Conservation (phyloP, 2,329 filamentous ascomycete genomes). For the Aspergillus alliaceus region DNA sequence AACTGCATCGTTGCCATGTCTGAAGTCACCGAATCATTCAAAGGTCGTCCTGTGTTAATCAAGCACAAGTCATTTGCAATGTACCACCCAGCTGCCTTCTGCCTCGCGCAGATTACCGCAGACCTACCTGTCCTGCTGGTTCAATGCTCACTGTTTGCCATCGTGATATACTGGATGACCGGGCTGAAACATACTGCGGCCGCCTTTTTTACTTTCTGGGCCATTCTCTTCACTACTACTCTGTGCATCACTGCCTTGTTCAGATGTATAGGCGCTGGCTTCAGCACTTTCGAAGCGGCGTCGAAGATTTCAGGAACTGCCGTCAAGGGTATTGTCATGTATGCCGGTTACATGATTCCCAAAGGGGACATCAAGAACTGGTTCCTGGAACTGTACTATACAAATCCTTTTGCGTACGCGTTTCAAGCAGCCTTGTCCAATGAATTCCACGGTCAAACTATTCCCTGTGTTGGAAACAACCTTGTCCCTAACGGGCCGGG, state of each 20-base stretch:
- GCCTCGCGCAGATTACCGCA: slow-evolving; percentile 46
- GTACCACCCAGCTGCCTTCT: slow-evolving; percentile 54
- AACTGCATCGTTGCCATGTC: slow-evolving; percentile 64
- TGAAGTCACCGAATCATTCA: slow-evolving; percentile 65
- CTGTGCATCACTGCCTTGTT: slow-evolving; percentile 63
- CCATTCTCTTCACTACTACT: slow-evolving; percentile 52
- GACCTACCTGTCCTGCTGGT: slow-evolving; percentile 58
- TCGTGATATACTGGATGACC: slow-evolving; percentile 66
- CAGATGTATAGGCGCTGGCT: slow-evolving; percentile 56
- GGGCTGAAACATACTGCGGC: slow-evolving; percentile 53
- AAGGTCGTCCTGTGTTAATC: slow-evolving; percentile 58
- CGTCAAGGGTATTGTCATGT: slow-evolving; percentile 39
- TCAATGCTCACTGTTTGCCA: slow-evolving; percentile 58
- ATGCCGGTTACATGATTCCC: slow-evolving; percentile 46
- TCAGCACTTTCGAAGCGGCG: slow-evolving; percentile 58
- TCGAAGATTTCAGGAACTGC: slow-evolving; percentile 52
- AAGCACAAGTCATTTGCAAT: slow-evolving; percentile 62
- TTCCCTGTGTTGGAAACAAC: slow-evolving; percentile 35
- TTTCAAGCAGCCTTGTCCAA: slow-evolving; percentile 40
- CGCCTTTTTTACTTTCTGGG: slow-evolving; percentile 66
- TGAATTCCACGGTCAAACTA: slow-evolving; percentile 31
- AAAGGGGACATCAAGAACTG: slow-evolving; percentile 54
- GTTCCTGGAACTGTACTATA: slow-evolving; percentile 50
- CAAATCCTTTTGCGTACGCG: slow-evolving; percentile 40
- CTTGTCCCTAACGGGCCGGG: slow-evolving; percentile 32